Evolutionary conservation across 495 filamentous ascomycete genomes (phyloP), one percentile per base, ranked within the genome.

Genomic region (Patellaria atrata): DNA sequence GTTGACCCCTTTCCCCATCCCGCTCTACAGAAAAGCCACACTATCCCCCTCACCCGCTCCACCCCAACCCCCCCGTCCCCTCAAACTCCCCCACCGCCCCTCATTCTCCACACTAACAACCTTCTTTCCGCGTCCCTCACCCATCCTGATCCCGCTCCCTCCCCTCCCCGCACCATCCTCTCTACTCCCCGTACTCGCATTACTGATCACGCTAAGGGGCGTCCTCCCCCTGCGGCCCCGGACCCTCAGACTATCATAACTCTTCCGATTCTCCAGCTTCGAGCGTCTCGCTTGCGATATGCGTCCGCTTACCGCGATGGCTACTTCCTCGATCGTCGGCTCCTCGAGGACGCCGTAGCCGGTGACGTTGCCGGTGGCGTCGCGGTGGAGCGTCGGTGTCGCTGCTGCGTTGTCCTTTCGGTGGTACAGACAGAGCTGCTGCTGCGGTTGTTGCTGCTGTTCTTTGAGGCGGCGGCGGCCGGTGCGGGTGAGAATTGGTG

Each of bases 101-200:
- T 22, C 17, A 16, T 32, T 27, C 30, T 40, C 32, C 20, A 27
- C 37, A 38, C 38, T 38, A 19, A 33, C 34, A 9, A 33, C 25
- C 38, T 33, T 33, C 27, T 22, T 41, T 30, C 12, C 44, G 24
- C 36, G 32, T 2, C 37, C 40, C 30, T 43, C 40, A 2, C 21
- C 27, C 2, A 43, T 17, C 17, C 35, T 14, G 31, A 44, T 5
- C 5, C 26, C 12, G n/a, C n/a, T n/a, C n/a, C n/a, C n/a, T n/a
- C n/a, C n/a, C n/a, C n/a, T n/a, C n/a, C 29, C 36, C 34, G 1
- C 23, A 29, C 28, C 33, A 37, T 24, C 30, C 33, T 10, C 18
- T 18, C 16, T 25, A 22, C 22, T 27, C 13, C 39, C 13, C 25
- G 31, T 27, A 22, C 31, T 41, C 22, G 4, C 38, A 20, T 15